A percentile compares a stretch with the other conserved stretches of the same genome.
Evolutionary conservation across 164 flowering plant genomes (phyloP).

Genomic region (Santalum album): DNA sequence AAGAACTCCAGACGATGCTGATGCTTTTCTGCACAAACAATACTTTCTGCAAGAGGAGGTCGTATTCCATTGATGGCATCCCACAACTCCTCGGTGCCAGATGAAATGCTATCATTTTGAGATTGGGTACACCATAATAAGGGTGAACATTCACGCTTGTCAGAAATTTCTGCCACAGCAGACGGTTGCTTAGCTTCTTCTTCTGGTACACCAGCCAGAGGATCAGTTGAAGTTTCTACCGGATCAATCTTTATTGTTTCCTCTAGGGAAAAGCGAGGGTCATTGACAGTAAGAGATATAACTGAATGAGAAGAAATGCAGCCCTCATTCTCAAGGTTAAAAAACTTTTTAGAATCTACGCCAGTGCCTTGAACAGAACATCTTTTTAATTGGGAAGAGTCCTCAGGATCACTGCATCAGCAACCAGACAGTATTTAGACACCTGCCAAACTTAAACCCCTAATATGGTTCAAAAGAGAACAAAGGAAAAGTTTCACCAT

Average conservation of each 20-base stretch:
- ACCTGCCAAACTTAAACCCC: not conserved
- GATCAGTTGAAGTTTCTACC: constrained; percentile 10
- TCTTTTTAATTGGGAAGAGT: constrained; percentile 18
- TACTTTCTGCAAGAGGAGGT: constrained; percentile 62
- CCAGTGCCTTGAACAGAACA: constrained; percentile 19
- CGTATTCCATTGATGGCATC: constrained; percentile 20
- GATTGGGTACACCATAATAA: constrained; percentile 15
- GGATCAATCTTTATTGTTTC: constrained; percentile 14
- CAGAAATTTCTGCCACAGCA: constrained; percentile 10
- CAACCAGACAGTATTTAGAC: constrained; percentile 10
- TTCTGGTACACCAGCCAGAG: constrained; percentile 8
- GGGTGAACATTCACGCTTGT: constrained; percentile 2
- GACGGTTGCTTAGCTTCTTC: constrained; percentile 11
- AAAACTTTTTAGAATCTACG: constrained; percentile 5
- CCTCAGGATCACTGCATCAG: constrained; percentile 26
- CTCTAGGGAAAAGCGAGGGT: constrained; percentile 48
- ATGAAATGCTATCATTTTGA: constrained; percentile 14
- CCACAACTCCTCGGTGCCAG: constrained; percentile 48
- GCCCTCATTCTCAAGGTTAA: constrained; percentile 33
- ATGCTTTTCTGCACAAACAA: constrained; percentile 54
- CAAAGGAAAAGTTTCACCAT: not conserved
- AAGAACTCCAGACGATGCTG: constrained; percentile 34
- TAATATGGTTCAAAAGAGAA: not conserved
- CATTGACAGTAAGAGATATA: constrained; percentile 48
- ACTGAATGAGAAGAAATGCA: constrained; percentile 37